A percentile compares a stretch with the other conserved stretches of the same genome.
Evolutionary conservation across 208 protist genomes (phyloP).

Genomic region (Acanthamoeba rhysodes): DNA sequence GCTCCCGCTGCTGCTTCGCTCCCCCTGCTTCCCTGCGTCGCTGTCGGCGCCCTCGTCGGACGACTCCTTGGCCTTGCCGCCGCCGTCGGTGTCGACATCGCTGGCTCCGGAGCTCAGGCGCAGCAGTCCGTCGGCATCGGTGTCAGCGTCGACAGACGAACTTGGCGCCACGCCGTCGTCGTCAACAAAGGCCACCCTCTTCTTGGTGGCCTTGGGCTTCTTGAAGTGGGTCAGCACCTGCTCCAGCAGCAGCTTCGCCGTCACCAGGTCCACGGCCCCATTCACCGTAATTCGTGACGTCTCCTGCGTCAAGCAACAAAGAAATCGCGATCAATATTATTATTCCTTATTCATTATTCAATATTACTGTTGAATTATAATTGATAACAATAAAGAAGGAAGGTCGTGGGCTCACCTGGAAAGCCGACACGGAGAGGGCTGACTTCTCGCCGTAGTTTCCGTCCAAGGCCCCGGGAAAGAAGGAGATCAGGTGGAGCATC

Average conservation of each 20-base stretch:
- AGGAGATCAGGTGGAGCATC: constrained; percentile 35
- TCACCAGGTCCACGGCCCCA: neutral
- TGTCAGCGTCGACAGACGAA: neutral
- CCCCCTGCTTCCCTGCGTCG: neutral
- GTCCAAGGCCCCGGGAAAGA: constrained; percentile 16
- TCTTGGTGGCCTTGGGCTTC: constrained; percentile 51
- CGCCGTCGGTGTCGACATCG: neutral
- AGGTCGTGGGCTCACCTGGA: neutral
- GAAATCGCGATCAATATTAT: no score
- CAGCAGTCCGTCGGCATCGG: neutral
- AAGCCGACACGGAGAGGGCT: constrained; percentile 3
- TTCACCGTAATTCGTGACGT: neutral
- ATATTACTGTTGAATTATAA: neutral
- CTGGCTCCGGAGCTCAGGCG: neutral
- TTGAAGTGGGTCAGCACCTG: constrained; percentile 42
- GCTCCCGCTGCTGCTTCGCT: neutral
- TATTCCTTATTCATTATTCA: neutral
- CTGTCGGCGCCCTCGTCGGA: neutral
- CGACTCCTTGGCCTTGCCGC: constrained; percentile 20
- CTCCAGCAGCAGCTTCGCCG: constrained; percentile 27
- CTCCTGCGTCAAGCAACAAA: neutral
- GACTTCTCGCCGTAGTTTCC: constrained; percentile 25
- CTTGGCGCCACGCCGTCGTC: neutral
- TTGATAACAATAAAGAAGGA: neutral
- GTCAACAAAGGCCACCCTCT: neutral